Evolutionary conservation across 306 rosid species (phyloP).

Genomic region (Parietaria judaica): DNA sequence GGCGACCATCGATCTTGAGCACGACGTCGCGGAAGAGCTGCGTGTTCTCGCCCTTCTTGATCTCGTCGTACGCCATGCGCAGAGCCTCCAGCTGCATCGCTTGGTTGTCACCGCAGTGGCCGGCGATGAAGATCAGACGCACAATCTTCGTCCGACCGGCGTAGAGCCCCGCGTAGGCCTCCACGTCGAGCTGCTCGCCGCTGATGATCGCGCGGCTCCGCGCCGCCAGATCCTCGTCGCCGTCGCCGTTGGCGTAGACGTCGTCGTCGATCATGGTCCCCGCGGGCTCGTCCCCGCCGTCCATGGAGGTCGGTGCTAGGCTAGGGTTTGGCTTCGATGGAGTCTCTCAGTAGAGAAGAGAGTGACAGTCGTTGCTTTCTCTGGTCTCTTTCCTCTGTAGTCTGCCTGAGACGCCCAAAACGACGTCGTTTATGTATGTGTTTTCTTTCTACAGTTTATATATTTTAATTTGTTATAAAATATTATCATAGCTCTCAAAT

Average conservation of each 20-base stretch:
- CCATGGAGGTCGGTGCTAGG: conserved; percentile 34
- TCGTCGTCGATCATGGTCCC: conserved; percentile 80
- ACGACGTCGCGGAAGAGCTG: conserved; percentile 69
- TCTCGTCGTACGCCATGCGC: conserved; percentile 94
- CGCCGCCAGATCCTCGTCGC: conserved; percentile 29
- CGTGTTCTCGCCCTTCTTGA: conserved; percentile 95
- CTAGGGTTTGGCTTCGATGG: conserved; percentile 15
- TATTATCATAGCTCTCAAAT: no score
- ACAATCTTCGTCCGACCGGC: conserved; percentile 77
- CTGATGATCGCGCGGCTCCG: conserved; percentile 61
- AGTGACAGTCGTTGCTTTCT: neutral
- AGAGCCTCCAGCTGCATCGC: conserved; percentile 79
- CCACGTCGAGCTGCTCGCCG: conserved; percentile 93
- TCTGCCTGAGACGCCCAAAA: neutral
- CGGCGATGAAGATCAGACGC: conserved; percentile 77
- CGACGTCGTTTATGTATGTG: neutral
- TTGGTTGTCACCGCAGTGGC: conserved; percentile 40
- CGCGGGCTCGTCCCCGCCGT: conserved; percentile 62
- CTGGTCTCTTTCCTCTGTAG: neutral
- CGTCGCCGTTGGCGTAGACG: conserved; percentile 63
- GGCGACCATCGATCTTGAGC: conserved; percentile 63
- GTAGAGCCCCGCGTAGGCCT: conserved; percentile 82
- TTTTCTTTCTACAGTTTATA: no score
- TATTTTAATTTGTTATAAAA: no score
- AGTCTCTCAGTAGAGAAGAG: neutral